Conservation (phyloP, 805 yeast species). For the Spencermartinsiella europaea region DNA sequence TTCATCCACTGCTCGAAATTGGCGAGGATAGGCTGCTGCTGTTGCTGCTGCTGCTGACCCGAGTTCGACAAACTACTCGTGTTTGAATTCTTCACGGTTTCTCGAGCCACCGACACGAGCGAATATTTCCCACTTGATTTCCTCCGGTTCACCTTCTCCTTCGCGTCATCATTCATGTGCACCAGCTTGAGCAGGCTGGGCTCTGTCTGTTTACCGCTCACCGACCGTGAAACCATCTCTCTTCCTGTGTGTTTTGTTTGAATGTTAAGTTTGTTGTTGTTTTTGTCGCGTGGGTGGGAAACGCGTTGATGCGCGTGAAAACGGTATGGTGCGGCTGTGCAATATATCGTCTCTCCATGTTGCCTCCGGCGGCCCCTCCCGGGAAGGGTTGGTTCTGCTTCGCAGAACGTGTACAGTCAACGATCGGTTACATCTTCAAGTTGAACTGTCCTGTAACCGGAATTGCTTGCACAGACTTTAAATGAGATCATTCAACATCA, state of each 20-base stretch:
- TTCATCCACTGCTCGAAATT: slow-evolving; percentile 77
- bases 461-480: no score
- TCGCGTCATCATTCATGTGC: slow-evolving; percentile 25
- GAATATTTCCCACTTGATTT: slow-evolving; percentile 17
- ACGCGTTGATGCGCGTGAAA: no score
- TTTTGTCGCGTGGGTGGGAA: no score
- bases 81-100: not conserved
- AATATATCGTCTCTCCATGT: no score
- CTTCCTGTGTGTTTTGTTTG: not conserved
- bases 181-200: slow-evolving; percentile 12
- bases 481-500: no score
- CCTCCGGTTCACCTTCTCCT: slow-evolving; percentile 23
- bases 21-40: slow-evolving; percentile 25
- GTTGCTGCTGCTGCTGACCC: not conserved
- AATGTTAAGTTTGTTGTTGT: not conserved
- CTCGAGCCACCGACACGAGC: slow-evolving; percentile 18
- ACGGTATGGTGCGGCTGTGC: no score
- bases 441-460: no score
- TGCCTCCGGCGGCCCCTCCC: no score
- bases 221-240: slow-evolving; percentile 1
- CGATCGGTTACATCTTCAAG: no score
- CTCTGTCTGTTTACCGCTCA: not conserved
- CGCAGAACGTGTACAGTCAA: no score
- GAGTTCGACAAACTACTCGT: not conserved
- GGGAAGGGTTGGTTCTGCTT: no score